These are phyloP conservation scores for Penicillium sp. DNA, from an alignment of 2,329 filamentous ascomycete genomes.

Conservation along the genomic window DNA sequence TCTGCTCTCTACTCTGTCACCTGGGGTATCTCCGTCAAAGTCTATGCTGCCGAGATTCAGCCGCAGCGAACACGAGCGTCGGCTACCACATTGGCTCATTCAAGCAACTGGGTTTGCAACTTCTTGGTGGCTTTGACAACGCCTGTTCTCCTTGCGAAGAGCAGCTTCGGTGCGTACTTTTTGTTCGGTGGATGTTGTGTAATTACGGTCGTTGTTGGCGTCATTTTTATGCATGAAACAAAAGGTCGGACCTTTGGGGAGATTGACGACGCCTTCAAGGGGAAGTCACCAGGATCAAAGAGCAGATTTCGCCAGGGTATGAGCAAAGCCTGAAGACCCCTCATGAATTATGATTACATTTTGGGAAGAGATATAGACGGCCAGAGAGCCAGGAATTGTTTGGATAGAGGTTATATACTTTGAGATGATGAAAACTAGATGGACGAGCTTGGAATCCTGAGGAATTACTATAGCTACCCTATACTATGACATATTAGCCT, in stretches of 20 bases:
- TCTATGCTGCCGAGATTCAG: constrained; percentile 60
- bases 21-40: constrained; percentile 57
- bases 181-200: constrained; percentile 45
- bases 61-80: constrained; percentile 54
- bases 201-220: constrained; percentile 40
- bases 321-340: neutral
- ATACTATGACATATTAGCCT: too few species aligned
- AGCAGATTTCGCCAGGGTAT: neutral
- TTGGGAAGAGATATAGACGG: neutral
- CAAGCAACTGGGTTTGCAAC: constrained; percentile 51
- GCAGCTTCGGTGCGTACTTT: constrained; percentile 48
- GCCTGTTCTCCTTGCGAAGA: constrained; percentile 44
- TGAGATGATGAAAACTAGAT: too few species aligned
- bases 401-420: too few species aligned
- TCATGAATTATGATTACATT: neutral
- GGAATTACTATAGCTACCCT: too few species aligned
- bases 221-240: constrained; percentile 52
- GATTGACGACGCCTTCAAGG: constrained; percentile 50
- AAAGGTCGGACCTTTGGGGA: constrained; percentile 49
- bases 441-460: too few species aligned
- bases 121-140: constrained; percentile 48
- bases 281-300: constrained; percentile 5
- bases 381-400: neutral
- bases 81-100: constrained; percentile 53
- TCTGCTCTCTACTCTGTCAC: constrained; percentile 34